Evolutionary conservation across 352 stramenopile species (phyloP).

Genomic region (Phytopythium vexans): DNA sequence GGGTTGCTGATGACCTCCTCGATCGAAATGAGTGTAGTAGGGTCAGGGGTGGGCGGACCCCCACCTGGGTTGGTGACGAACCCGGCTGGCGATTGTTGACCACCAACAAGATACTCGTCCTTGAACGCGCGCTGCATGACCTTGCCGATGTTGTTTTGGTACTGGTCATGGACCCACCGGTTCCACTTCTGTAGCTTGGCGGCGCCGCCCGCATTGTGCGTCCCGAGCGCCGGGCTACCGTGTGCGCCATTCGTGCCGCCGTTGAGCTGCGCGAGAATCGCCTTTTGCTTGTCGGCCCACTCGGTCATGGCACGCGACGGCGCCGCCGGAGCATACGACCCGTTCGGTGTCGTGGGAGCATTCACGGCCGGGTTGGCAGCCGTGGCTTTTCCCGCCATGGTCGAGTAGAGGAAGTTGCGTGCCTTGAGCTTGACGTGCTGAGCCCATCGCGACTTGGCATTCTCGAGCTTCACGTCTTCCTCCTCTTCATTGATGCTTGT

Average conservation of each 20-base stretch:
- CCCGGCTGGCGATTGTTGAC: neutral
- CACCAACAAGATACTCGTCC: conserved; percentile 27
- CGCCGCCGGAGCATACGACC: neutral
- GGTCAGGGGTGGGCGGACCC: conserved; percentile 23
- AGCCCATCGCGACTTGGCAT: conserved; percentile 78
- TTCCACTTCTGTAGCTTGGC: conserved; percentile 87
- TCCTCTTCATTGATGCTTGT: conserved; percentile 87
- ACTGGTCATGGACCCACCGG: conserved; percentile 71
- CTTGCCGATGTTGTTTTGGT: conserved; percentile 69
- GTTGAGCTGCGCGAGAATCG: conserved; percentile 56
- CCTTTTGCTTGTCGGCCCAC: conserved; percentile 76
- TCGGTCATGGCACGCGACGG: conserved; percentile 51
- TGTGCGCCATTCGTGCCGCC: conserved; percentile 5
- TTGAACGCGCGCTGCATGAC: conserved; percentile 65
- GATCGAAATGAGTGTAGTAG: conserved; percentile 59
- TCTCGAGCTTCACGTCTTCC: conserved; percentile 77
- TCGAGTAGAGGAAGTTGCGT: conserved; percentile 69
- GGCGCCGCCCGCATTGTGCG: conserved; percentile 30
- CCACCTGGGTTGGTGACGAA: conserved; percentile 20
- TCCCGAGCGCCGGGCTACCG: conserved; percentile 12
- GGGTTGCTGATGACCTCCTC: conserved; percentile 78
- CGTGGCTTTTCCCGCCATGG: conserved; percentile 29
- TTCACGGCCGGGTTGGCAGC: neutral
- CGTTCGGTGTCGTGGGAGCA: conserved; percentile 7
- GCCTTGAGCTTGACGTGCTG: conserved; percentile 86